A percentile compares a stretch with the other conserved stretches of the same genome.
These are phyloP conservation scores for Thecaphora thlaspeos DNA, from an alignment of 1,284 basidiomycete species.

Conservation along the genomic window DNA sequence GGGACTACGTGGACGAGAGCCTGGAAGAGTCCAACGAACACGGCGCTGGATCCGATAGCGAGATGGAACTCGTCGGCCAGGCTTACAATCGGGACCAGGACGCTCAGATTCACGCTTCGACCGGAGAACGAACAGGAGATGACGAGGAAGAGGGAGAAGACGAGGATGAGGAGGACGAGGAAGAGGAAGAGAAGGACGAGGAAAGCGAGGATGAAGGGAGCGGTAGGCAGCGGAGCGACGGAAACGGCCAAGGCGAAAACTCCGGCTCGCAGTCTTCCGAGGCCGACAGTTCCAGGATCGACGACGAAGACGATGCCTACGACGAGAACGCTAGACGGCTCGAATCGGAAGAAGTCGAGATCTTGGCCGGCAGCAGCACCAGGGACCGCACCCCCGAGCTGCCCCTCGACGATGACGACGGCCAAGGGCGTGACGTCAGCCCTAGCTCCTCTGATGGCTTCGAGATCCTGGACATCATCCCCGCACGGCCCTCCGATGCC, in stretches of 20 bases:
- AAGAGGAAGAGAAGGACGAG: slow-evolving; percentile 10
- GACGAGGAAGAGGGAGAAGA: slow-evolving; percentile 3
- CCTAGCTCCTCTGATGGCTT: neutral
- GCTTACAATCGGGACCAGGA: neutral
- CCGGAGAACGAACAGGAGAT: neutral
- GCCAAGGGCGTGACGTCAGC: no score
- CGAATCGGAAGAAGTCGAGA: neutral
- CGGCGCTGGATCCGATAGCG: neutral
- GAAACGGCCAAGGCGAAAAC: neutral
- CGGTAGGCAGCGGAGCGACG: neutral
- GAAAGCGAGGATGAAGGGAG: neutral
- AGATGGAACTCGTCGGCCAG: neutral
- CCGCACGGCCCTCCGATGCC: neutral
- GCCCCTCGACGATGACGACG: neutral
- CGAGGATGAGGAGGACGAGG: slow-evolving; percentile 4
- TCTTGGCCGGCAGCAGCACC: slow-evolving; percentile 1
- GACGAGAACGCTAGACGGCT: neutral
- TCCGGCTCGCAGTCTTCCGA: neutral
- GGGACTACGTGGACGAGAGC: neutral
- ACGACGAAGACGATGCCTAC: neutral
- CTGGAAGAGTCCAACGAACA: neutral
- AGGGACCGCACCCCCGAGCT: neutral
- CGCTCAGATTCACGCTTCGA: neutral
- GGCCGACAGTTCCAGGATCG: neutral
- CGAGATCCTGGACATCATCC: neutral